phyloP scores from a whole-genome alignment of 202 grass and related monocot genomes.

The Hordeum pubiflorum region DNA sequence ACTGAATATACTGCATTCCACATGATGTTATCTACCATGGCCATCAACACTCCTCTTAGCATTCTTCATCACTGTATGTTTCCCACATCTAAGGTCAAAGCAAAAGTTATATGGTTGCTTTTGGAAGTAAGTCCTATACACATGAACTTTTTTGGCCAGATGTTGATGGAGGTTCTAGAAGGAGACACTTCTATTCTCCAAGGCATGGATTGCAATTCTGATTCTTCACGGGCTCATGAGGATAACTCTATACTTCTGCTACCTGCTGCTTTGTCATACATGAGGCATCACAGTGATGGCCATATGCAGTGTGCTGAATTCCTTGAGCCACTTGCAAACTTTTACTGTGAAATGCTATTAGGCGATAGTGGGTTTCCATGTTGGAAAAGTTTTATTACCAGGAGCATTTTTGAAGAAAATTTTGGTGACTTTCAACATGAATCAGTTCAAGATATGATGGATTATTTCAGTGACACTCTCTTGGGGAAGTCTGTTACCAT shows the following conservation, averaged over 20 bases:
- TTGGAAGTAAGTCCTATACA: slow-evolving; percentile 65
- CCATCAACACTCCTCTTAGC: slow-evolving; percentile 47
- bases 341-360: slow-evolving; percentile 59
- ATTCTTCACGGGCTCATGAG: slow-evolving; percentile 35
- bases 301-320: slow-evolving; percentile 36
- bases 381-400: slow-evolving; percentile 60
- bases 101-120: slow-evolving; percentile 52
- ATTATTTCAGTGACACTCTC: slow-evolving; percentile 58
- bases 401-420: slow-evolving; percentile 51
- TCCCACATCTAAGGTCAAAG: slow-evolving; percentile 58
- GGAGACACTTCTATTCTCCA: slow-evolving; percentile 37
- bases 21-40: slow-evolving; percentile 59
- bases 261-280: slow-evolving; percentile 69
- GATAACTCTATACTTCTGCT: slow-evolving; percentile 66
- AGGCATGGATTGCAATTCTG: slow-evolving; percentile 23
- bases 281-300: slow-evolving; percentile 35
- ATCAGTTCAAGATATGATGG: slow-evolving; percentile 49
- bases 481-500: slow-evolving; percentile 76
- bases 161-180: slow-evolving; percentile 49
- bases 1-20: slow-evolving; percentile 45
- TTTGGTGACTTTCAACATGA: slow-evolving; percentile 31
- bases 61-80: slow-evolving; percentile 63
- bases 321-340: slow-evolving; percentile 34
- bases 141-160: slow-evolving; percentile 59
- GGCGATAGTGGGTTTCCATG: slow-evolving; percentile 53